Conservation (phyloP, 345 rosid species). For the Pistacia integerrima region DNA sequence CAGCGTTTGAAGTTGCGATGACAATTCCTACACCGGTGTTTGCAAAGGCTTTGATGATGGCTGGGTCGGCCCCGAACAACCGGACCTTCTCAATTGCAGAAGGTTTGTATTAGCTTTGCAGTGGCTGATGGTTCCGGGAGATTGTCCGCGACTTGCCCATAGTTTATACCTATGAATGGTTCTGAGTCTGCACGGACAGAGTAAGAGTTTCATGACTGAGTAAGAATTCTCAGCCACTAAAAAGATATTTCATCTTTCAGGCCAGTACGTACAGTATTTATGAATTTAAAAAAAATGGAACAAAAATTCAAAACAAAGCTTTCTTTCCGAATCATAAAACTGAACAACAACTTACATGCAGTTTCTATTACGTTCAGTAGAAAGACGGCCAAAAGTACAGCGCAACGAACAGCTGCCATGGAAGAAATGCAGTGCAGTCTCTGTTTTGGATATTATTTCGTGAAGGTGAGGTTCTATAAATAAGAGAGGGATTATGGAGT, state of each 20-base stretch:
- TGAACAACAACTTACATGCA: slow-evolving; percentile 47
- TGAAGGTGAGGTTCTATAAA: slow-evolving; percentile 1
- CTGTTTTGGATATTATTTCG: slow-evolving; percentile 1
- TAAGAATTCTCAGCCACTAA: too few species aligned
- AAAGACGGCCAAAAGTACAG: slow-evolving; percentile 36
- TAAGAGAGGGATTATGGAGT: neutral
- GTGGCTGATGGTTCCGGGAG: slow-evolving; percentile 73
- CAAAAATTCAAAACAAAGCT: neutral
- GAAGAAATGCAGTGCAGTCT: slow-evolving; percentile 16
- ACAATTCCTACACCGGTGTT: slow-evolving; percentile 79
- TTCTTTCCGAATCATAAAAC: too few species aligned
- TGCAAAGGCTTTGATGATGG: slow-evolving; percentile 66
- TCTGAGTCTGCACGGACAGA: slow-evolving; percentile 47
- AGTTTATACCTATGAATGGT: slow-evolving; percentile 83
- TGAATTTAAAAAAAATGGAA: neutral
- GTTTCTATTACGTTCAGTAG: slow-evolving; percentile 25
- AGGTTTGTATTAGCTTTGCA: slow-evolving; percentile 78
- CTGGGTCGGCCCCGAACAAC: slow-evolving; percentile 76
- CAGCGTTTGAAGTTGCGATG: slow-evolving; percentile 67
- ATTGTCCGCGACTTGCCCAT: slow-evolving; percentile 80
- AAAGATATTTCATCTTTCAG: neutral
- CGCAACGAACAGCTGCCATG: slow-evolving; percentile 45
- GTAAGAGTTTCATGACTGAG: too few species aligned
- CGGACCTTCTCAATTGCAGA: slow-evolving; percentile 75
- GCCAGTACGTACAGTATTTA: too few species aligned